Evolutionary conservation across 164 flowering plant genomes (phyloP).

Genomic region (Cinnamomum chago): DNA sequence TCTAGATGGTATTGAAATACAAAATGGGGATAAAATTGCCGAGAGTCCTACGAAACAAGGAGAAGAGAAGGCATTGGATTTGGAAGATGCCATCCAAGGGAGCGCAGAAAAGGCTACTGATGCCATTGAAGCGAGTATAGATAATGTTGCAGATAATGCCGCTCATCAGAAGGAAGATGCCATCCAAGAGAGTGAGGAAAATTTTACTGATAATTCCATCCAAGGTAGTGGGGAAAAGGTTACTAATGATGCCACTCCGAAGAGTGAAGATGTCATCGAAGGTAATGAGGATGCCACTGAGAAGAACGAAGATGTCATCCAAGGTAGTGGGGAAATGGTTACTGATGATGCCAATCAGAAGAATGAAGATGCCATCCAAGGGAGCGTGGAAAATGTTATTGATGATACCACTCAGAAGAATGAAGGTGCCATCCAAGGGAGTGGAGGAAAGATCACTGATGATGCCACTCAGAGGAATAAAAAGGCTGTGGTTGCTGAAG

Average conservation of each 20-base stretch:
- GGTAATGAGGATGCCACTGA: no score
- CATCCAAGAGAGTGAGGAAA: neutral
- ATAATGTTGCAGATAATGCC: conserved; percentile 6
- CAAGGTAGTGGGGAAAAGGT: conserved; percentile 14
- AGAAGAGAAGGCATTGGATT: neutral
- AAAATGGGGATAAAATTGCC: conserved; percentile 15
- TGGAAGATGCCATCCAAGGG: neutral
- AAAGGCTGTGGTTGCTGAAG: conserved; percentile 39
- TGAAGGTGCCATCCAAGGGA: conserved; percentile 18
- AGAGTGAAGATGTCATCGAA: neutral
- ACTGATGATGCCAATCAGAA: conserved; percentile 5
- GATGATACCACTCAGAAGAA: conserved; percentile 11
- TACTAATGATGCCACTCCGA: conserved; percentile 5
- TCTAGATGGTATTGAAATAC: conserved; percentile 15
- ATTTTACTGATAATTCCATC: neutral
- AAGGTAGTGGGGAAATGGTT: conserved; percentile 20
- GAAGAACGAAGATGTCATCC: neutral
- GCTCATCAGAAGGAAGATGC: conserved; percentile 4
- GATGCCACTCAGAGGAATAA: conserved; percentile 2
- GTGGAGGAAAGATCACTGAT: conserved; percentile 15
- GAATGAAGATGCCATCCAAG: conserved; percentile 1
- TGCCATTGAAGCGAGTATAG: neutral
- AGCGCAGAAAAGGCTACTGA: neutral
- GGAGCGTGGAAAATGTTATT: neutral
- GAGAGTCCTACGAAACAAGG: neutral